These are phyloP conservation scores for Thielaviopsis punctulata DNA, from an alignment of 2,329 filamentous ascomycete genomes.

Conservation along the genomic window DNA sequence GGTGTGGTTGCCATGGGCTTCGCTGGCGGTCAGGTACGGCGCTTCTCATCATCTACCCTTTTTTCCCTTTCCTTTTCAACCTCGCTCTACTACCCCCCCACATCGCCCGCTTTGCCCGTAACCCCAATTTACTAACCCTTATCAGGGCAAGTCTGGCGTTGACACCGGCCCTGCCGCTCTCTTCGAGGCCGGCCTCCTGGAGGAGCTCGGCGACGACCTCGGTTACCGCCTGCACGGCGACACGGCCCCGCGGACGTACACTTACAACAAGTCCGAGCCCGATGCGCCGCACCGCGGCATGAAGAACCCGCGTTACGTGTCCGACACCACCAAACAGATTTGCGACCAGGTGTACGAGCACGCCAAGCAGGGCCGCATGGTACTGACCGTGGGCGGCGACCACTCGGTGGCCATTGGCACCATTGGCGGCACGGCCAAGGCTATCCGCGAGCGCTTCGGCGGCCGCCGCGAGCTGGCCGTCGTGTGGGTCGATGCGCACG, in stretches of 20 bases:
- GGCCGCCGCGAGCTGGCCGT: slow-evolving; percentile 65
- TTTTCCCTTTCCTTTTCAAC: no score
- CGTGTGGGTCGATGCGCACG: slow-evolving; percentile 97
- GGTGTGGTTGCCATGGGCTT: slow-evolving; percentile 92
- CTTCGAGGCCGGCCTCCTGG: slow-evolving; percentile 72
- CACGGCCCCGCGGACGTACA: slow-evolving; percentile 64
- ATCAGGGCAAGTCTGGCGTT: slow-evolving; percentile 73
- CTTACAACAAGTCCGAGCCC: slow-evolving; percentile 48
- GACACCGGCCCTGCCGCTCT: slow-evolving; percentile 80
- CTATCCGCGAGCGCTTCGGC: slow-evolving; percentile 62
- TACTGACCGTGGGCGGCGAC: slow-evolving; percentile 86
- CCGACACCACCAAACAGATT: slow-evolving; percentile 65
- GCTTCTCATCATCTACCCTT: neutral
- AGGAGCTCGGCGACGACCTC: slow-evolving; percentile 68
- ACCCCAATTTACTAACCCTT: slow-evolving; percentile 12
- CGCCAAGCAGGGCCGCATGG: slow-evolving; percentile 65
- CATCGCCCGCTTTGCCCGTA: no score
- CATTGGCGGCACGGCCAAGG: slow-evolving; percentile 72
- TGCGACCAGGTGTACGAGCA: slow-evolving; percentile 76
- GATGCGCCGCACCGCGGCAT: slow-evolving; percentile 79
- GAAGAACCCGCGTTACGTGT: slow-evolving; percentile 83
- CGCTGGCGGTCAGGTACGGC: slow-evolving; percentile 74
- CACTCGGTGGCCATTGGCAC: slow-evolving; percentile 94
- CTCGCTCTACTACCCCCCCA: no score
- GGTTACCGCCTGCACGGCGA: slow-evolving; percentile 81